Conservation (phyloP, 108 stramenopile genomes). For the Asterionellopsis glacialis region DNA sequence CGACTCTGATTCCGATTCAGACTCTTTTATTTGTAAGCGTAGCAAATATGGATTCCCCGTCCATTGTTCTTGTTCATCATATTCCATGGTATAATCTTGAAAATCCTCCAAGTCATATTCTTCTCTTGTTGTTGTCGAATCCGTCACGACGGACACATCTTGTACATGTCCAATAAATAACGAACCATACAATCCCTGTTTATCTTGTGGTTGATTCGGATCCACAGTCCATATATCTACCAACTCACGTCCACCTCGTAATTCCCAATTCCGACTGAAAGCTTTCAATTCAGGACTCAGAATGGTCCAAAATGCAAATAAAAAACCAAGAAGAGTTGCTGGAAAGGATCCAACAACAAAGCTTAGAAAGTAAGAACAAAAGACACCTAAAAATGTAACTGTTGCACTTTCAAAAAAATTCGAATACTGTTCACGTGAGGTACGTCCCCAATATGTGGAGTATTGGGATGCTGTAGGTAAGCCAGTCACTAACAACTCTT, state of each 20-base stretch:
- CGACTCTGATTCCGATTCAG: constrained; percentile 3
- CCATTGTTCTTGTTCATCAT: constrained; percentile 61
- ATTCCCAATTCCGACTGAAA: constrained; percentile 74
- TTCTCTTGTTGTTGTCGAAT: constrained; percentile 24
- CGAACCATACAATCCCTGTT: constrained; percentile 67
- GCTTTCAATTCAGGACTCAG: constrained; percentile 73
- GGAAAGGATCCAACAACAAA: constrained; percentile 75
- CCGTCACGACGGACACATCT: constrained; percentile 74
- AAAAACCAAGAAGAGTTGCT: constrained; percentile 55
- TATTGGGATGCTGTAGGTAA: constrained; percentile 70
- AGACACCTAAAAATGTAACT: constrained; percentile 61
- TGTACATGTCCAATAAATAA: constrained; percentile 51
- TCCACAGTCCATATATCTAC: constrained; percentile 71
- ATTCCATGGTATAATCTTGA: constrained; percentile 56
- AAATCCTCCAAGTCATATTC: constrained; percentile 77
- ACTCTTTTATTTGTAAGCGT: constrained; percentile 43
- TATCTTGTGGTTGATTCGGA: constrained; percentile 30
- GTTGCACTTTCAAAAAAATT: constrained; percentile 52
- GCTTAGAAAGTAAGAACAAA: constrained; percentile 67
- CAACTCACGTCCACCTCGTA: constrained; percentile 61
- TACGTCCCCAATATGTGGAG: constrained; percentile 63
- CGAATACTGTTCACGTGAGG: constrained; percentile 55
- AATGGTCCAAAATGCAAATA: constrained; percentile 70
- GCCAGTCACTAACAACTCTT: constrained; percentile 38
- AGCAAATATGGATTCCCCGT: constrained; percentile 70